Conservation (phyloP, 1,284 basidiomycete genomes). For the Schizophyllum amplum region DNA sequence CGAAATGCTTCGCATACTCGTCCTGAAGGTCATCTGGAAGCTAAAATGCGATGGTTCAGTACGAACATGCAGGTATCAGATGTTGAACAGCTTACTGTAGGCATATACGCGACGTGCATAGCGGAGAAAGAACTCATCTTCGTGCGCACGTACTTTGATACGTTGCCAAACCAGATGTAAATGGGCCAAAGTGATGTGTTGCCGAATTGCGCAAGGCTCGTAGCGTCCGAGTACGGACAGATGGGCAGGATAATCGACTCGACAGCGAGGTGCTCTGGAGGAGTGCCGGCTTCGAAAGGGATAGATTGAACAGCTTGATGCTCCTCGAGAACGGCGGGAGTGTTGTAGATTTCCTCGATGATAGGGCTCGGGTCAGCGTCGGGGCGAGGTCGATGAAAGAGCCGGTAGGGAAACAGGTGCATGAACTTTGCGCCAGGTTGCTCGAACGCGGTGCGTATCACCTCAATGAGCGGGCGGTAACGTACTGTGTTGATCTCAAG, state of each 20-base stretch:
- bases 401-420: conserved; percentile 24
- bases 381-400: conserved; percentile 15
- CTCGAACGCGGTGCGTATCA: conserved; percentile 20
- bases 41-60: background rate
- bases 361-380: conserved; percentile 15
- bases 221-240: conserved; percentile 27
- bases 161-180: conserved; percentile 25
- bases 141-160: conserved; percentile 21
- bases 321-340: background rate
- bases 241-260: conserved; percentile 23
- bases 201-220: conserved; percentile 24
- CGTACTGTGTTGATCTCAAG: conserved; percentile 21
- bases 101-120: background rate
- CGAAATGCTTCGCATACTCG: conserved; percentile 6
- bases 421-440: conserved; percentile 17
- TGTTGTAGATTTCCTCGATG: conserved; percentile 9
- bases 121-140: conserved; percentile 5
- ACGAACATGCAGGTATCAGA: background rate
- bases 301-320: background rate
- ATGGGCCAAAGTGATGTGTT: conserved; percentile 24
- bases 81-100: background rate
- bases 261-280: conserved; percentile 11
- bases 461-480: conserved; percentile 17
- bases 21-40: background rate
- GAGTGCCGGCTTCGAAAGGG: conserved; percentile 3